Conservation (phyloP, 768 basidiomycete species). For the Xerocomellus amylosporus region DNA sequence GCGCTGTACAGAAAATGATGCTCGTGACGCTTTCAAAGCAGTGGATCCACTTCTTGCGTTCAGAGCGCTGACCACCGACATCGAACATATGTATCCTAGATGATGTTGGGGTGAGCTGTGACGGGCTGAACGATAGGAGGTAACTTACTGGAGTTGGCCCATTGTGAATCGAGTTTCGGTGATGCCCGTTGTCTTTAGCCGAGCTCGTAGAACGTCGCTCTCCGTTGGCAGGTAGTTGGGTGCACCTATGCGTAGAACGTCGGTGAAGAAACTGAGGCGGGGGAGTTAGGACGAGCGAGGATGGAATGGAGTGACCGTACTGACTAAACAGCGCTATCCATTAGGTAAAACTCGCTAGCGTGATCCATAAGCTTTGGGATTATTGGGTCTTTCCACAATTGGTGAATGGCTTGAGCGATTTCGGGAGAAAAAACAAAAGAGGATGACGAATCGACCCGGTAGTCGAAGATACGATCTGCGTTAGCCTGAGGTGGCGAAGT, state of each 20-base stretch:
- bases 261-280: constrained; percentile 70
- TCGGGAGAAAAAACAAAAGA: constrained; percentile 54
- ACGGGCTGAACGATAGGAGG: constrained; percentile 14
- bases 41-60: constrained; percentile 81
- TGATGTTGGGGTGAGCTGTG: neutral
- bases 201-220: constrained; percentile 83
- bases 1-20: constrained; percentile 72
- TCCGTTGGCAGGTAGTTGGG: constrained; percentile 83
- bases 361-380: constrained; percentile 53
- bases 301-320: constrained; percentile 27
- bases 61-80: constrained; percentile 76
- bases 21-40: constrained; percentile 79
- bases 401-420: constrained; percentile 64
- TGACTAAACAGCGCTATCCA: constrained; percentile 92
- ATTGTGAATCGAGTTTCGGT: constrained; percentile 81
- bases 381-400: constrained; percentile 70
- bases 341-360: constrained; percentile 80
- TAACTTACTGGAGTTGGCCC: constrained; percentile 53
- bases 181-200: constrained; percentile 87
- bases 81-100: constrained; percentile 68
- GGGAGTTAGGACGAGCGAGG: neutral
- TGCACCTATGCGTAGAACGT: constrained; percentile 79
- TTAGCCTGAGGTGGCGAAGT: constrained; percentile 35
- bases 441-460: constrained; percentile 42
- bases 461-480: constrained; percentile 64